Evolutionary conservation across 1,284 basidiomycete genomes (phyloP).

Genomic region (Ustilago bromivora): DNA sequence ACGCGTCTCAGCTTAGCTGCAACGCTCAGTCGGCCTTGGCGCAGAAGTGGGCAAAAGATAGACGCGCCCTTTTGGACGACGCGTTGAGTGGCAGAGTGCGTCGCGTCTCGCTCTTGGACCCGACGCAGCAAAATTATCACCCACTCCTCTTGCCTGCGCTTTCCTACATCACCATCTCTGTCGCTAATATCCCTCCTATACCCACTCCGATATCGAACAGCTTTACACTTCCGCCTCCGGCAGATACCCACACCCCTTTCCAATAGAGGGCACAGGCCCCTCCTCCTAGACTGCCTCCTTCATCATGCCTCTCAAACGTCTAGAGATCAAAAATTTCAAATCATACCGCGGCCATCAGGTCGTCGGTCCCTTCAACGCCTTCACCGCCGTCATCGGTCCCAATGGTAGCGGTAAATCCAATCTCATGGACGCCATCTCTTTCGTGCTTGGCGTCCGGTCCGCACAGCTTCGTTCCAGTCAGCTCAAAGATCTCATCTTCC

Average conservation of each 20-base stretch:
- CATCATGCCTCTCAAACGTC: conserved; percentile 64
- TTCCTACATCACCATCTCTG: not conserved
- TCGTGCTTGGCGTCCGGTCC: conserved; percentile 95
- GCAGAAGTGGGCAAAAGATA: not conserved
- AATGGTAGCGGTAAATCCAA: conserved; percentile 99
- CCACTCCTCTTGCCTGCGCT: not conserved
- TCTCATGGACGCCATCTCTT: conserved; percentile 99
- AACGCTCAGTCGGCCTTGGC: conserved; percentile 1
- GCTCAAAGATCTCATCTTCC: conserved; percentile 93
- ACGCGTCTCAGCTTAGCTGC: conserved; percentile 8
- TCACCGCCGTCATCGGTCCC: conserved; percentile 93
- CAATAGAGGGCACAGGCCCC: conserved; percentile 32
- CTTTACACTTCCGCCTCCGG: not conserved
- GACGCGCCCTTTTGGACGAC: conserved; percentile 10
- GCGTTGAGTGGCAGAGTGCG: conserved; percentile 14
- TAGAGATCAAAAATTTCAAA: conserved; percentile 70
- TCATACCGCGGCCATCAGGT: conserved; percentile 84
- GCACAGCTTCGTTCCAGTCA: conserved; percentile 92
- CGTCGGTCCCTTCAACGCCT: conserved; percentile 90
- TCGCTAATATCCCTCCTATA: not conserved
- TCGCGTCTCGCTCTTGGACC: conserved; percentile 14
- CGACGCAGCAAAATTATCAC: conserved; percentile 2
- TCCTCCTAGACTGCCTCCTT: conserved; percentile 19
- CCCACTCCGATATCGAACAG: not conserved
- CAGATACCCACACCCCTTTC: not conserved